Base-by-base conservation (phyloP, 2,329 filamentous ascomycete species). In the Escovopsis sp. region DNA sequence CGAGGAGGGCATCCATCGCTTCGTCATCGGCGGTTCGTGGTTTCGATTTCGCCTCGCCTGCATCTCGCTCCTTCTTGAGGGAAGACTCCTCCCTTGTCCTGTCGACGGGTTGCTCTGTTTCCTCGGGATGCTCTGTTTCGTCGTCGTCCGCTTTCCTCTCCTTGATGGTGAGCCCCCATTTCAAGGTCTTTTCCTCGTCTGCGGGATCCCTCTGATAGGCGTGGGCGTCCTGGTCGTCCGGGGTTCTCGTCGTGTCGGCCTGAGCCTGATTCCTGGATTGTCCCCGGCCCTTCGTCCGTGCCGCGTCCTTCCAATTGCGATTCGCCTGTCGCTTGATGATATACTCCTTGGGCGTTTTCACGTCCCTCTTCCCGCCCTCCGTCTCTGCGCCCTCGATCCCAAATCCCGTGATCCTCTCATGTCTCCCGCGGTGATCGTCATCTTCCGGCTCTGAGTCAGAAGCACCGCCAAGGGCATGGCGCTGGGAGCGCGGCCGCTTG, bases 1-100 rank as follows among this genome's bases (percentile, higher is more conserved):
- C 70, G 8, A 83, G 60, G 8, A 87, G 64, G 5, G 79, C 76
- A 40, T 76, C 70, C 40, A 86, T 58, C 8, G 80, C 81, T 46
- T 70, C 60, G 4, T 66, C 61, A 26, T 71, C 65, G 30, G 54
- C 54, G 27, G 45, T 47, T 31, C 42, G 39, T 36, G 33, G 33
- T 23, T 39, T 31, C n/a, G 39, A 17, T 12, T 39, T 38, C 13
- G 34, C 28, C 19, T 31, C 18, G 9, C 34, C 30, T 12, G 9
- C 12, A 25, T 46, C 30, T 25, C 38, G 39, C 33, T 38, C 7
- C 14, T 31, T 16, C 12, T 26, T 23, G 7, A 3, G 5, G 12
- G 8, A 12, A 7, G 12, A 32, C 16, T 23, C 17, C 9, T 34
- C 27, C 18, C 43, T 38, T 14, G 35, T 35, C 11, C 21, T 15